Conservation (phyloP, 495 filamentous ascomycete genomes). For the Neurospora intermedia region DNA sequence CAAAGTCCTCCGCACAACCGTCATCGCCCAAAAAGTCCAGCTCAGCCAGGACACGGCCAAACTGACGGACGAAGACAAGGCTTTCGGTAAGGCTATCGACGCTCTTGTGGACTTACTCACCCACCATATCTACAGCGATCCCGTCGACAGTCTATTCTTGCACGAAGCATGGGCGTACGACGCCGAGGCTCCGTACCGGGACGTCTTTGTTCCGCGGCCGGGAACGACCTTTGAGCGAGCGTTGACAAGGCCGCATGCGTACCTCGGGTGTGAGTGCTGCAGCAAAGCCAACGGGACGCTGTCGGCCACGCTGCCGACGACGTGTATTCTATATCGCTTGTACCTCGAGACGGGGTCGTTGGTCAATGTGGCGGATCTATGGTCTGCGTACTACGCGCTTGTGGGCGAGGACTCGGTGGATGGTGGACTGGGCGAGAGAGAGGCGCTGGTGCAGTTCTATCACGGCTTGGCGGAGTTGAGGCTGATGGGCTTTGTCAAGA, state of each 20-base stretch:
- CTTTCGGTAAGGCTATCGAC: conserved; percentile 67
- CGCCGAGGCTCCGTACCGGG: conserved; percentile 63
- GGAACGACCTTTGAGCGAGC: conserved; percentile 73
- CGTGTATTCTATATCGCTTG: conserved; percentile 77
- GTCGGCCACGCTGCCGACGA: conserved; percentile 59
- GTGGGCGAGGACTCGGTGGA: conserved; percentile 45
- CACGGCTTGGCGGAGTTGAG: conserved; percentile 71
- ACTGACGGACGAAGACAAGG: conserved; percentile 61
- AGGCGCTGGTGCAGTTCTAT: conserved; percentile 66
- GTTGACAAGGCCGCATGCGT: conserved; percentile 71
- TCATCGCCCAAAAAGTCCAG: conserved; percentile 78
- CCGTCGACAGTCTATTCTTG: conserved; percentile 54
- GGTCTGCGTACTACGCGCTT: conserved; percentile 74
- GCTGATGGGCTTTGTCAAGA: conserved; percentile 76
- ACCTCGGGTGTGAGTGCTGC: conserved; percentile 68
- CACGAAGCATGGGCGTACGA: conserved; percentile 82
- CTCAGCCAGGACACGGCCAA: conserved; percentile 70
- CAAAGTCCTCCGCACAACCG: conserved; percentile 66
- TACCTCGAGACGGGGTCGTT: conserved; percentile 82
- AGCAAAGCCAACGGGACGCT: conserved; percentile 30
- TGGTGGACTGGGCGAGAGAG: conserved; percentile 33
- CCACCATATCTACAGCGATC: conserved; percentile 44
- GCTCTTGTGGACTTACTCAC: conserved; percentile 46
- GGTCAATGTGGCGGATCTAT: conserved; percentile 83
- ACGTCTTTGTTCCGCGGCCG: conserved; percentile 71